A percentile compares a stretch with the other conserved stretches of the same genome.
phyloP scores from a whole-genome alignment of 805 yeast genomes.

The Kazachstania psychrophila region DNA sequence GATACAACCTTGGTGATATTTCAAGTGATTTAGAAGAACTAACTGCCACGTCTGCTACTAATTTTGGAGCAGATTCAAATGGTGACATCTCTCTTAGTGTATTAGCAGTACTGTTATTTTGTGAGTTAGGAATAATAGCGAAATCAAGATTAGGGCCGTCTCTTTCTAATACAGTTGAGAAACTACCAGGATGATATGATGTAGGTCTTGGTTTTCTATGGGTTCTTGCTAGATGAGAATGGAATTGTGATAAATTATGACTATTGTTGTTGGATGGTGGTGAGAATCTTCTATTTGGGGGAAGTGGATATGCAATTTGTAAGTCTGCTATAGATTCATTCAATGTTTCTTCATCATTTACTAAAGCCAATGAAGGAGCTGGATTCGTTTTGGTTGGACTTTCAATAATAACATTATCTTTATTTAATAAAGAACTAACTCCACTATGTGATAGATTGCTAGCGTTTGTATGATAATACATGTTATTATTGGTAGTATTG shows the following conservation, averaged over 20 bases:
- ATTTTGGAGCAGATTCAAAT: constrained; percentile 13
- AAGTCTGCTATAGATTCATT: not conserved
- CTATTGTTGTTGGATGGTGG: too few species aligned
- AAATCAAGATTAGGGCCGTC: not conserved
- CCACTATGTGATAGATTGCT: constrained; percentile 20
- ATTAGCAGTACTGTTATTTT: too few species aligned
- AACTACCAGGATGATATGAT: constrained; percentile 56
- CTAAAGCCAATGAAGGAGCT: not conserved
- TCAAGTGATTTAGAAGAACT: constrained; percentile 7
- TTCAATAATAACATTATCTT: constrained; percentile 21
- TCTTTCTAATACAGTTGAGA: constrained; percentile 5
- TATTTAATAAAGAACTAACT: constrained; percentile 15
- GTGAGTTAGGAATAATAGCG: too few species aligned
- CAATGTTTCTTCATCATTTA: not conserved
- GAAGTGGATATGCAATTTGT: not conserved
- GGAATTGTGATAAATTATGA: not conserved
- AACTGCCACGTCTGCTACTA: constrained; percentile 9
- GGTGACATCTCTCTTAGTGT: constrained; percentile 7
- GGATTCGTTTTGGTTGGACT: constrained; percentile 12
- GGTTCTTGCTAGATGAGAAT: constrained; percentile 18
- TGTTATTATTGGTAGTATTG: not conserved
- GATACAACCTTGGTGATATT: constrained; percentile 17
- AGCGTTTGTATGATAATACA: not conserved
- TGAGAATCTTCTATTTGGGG: not conserved
- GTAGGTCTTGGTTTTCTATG: constrained; percentile 71